phyloP scores from a whole-genome alignment of 805 yeast species.

The Ogataea methylovora region DNA sequence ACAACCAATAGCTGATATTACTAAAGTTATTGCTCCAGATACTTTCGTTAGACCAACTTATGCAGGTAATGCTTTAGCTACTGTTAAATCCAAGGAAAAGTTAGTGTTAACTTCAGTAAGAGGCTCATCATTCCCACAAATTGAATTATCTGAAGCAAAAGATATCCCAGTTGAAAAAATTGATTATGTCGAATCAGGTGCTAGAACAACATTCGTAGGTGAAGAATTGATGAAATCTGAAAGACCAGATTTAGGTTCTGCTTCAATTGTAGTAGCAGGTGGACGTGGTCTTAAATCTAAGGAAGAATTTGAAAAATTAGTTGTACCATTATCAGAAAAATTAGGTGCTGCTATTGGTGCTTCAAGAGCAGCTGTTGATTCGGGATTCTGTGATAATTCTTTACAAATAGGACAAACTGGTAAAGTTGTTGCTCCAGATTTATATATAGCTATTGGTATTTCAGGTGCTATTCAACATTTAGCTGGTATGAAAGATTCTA shows the following conservation, averaged over 20 bases:
- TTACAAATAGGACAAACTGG: constrained; percentile 98
- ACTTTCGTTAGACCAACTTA: constrained; percentile 90
- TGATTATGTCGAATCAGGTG: constrained; percentile 27
- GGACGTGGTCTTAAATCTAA: constrained; percentile 91
- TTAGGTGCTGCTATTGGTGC: constrained; percentile 95
- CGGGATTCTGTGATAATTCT: constrained; percentile 93
- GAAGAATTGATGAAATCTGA: constrained; percentile 71
- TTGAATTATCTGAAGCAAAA: constrained; percentile 20
- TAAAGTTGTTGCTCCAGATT: constrained; percentile 93
- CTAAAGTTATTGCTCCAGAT: constrained; percentile 52
- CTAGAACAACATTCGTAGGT: constrained; percentile 57
- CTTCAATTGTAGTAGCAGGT: constrained; percentile 77
- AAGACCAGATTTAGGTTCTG: constrained; percentile 87
- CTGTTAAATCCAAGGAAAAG: constrained; percentile 65
- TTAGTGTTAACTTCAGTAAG: constrained; percentile 71
- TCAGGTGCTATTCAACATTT: constrained; percentile 97
- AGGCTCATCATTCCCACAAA: constrained; percentile 67
- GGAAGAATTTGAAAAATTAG: constrained; percentile 70
- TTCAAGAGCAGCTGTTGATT: constrained; percentile 95
- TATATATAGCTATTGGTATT: constrained; percentile 88
- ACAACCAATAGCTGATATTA: constrained; percentile 84
- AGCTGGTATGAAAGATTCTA: constrained; percentile 98
- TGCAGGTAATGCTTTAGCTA: constrained; percentile 90
- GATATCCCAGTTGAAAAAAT: constrained; percentile 40
- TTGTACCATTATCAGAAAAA: constrained; percentile 78